Conservation (phyloP, 768 basidiomycete genomes). For the Suillus subluteus region DNA sequence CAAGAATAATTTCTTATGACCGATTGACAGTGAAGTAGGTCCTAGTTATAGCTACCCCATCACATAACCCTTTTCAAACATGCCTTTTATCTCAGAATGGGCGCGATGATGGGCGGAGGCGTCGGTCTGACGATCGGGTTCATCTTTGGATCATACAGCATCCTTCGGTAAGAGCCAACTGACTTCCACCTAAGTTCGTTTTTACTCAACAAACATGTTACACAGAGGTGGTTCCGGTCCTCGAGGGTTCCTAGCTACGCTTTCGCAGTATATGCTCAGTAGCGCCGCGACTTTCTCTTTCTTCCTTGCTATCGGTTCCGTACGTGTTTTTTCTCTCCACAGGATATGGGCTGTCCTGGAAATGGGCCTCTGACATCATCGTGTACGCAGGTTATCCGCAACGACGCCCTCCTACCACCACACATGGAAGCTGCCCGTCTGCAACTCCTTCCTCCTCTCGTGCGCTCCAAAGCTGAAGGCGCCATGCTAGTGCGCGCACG, state of each 20-base stretch:
- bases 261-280: conserved; percentile 98
- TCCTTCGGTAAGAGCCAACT: conserved; percentile 68
- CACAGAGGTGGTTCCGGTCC: conserved; percentile 87
- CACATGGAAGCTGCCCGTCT: conserved; percentile 66
- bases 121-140: conserved; percentile 98
- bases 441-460: conserved; percentile 56
- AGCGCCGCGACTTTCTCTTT: conserved; percentile 97
- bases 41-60: conserved; percentile 6
- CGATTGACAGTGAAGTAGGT: conserved; percentile 62
- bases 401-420: conserved; percentile 63
- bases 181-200: not conserved
- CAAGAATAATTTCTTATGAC: conserved; percentile 11
- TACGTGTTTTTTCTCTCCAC: conserved; percentile 39
- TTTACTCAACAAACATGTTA: conserved; percentile 10
- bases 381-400: conserved; percentile 79
- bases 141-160: conserved; percentile 93
- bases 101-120: conserved; percentile 88
- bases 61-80: conserved; percentile 14
- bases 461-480: conserved; percentile 71
- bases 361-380: conserved; percentile 6
- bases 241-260: conserved; percentile 84
- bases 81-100: conserved; percentile 64
- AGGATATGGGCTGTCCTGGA: conserved; percentile 5
- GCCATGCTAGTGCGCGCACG: conserved; percentile 70
- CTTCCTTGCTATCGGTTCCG: conserved; percentile 94